Evolutionary conservation across 2,329 filamentous ascomycete species (phyloP), one percentile per base, ranked within the genome.

Genomic region (Magnaporthiopsis incrustans): DNA sequence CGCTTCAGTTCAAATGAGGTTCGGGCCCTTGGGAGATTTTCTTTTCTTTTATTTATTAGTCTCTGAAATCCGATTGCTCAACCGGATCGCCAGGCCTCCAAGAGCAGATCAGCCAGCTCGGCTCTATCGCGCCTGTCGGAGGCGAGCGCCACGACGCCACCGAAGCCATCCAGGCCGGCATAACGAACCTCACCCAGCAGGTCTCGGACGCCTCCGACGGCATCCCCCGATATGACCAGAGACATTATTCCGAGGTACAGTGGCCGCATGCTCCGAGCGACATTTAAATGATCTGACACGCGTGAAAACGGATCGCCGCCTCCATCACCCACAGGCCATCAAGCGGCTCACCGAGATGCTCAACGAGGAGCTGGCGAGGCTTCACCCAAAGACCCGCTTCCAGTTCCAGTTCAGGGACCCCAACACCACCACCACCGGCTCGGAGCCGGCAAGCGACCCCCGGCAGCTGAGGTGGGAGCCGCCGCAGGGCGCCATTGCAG

Each of bases 181-280:
- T 98, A 70, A 88, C 90, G 35, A 85, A 86, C 65, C 82, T 98
- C 22, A 92, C 92, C 1, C 89, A 89, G 67, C 89, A 95, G 70
- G 90, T 97, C 56, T 89, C 91, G 68, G 92, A 97, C 76, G 90
- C 91, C 0, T 86, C 89, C 1, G 87, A 88, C 64, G 92, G 89
- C 69, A 85, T 97, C 22, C 92, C 95, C 3, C 87, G 92, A 10
- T 96, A 97, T 73, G 95, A 98, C 71, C 91, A 95, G 74, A 86
- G 91, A 69, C 89, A 89, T 30, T 98, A 97, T 72, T 85, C 88
- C 58, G 87, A 93, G 78, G 91, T 92, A 76, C 64, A 71, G 12
- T 50, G 65, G 26, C 38, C 22, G 25, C 57, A 61, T n/a, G 35
- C n/a, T n/a, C 58, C 10, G 44, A 11, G 62, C 57, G 7, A 33